Percentiles rank a stretch among this genome's conserved stretches.
Evolutionary conservation across 345 rosid species (phyloP).

Genomic region (Mercurialis annua): DNA sequence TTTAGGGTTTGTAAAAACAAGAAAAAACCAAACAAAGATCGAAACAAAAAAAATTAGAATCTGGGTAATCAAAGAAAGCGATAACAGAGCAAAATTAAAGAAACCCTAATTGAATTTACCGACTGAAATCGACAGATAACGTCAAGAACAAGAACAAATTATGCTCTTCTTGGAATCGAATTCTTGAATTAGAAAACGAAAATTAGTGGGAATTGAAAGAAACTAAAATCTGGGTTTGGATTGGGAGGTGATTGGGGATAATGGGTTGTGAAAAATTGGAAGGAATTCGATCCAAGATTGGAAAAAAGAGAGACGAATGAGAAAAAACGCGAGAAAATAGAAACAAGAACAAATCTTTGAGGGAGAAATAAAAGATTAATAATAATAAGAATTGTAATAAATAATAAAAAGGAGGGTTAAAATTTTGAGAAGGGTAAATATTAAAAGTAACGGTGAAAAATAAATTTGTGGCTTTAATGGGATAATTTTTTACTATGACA

Average conservation of each 20-base stretch:
- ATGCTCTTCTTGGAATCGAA: constrained; percentile 19
- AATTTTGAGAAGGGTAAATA: too few relatives aligned
- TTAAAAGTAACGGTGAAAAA: too few relatives aligned
- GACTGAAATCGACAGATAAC: constrained; percentile 15
- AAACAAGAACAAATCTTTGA: background rate
- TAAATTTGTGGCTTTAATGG: too few relatives aligned
- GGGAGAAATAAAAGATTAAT: background rate
- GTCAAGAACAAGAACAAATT: background rate
- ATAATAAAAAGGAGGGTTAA: background rate
- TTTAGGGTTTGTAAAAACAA: constrained; percentile 21
- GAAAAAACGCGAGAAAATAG: background rate
- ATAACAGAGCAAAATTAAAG: background rate
- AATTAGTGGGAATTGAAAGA: background rate
- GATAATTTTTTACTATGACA: background rate
- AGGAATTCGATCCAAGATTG: constrained; percentile 20
- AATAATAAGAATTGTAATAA: background rate
- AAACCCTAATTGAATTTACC: constrained; percentile 14
- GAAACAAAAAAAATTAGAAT: background rate
- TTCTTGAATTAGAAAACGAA: background rate
- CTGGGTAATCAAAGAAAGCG: background rate
- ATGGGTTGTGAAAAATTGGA: background rate
- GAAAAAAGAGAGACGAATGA: constrained; percentile 6
- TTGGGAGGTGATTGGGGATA: background rate
- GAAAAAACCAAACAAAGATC: background rate
- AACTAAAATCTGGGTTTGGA: background rate